phyloP scores from a whole-genome alignment of 192 early-diverging fungal genomes.

The Pilaira anomala region DNA sequence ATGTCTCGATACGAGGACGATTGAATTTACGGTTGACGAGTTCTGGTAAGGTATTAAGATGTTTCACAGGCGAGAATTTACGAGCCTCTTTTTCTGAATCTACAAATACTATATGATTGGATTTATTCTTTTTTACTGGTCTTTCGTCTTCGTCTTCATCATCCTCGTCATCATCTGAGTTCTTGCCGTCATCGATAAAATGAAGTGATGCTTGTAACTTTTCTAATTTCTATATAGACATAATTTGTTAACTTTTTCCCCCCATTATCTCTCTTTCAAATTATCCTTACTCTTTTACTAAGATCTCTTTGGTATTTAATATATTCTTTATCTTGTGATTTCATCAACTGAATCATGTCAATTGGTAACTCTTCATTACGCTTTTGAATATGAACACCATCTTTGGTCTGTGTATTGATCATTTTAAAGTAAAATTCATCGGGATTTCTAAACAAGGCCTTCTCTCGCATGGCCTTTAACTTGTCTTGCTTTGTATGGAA shows the following conservation, averaged over 20 bases:
- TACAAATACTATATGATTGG: conserved; percentile 79
- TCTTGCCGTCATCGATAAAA: conserved; percentile 48
- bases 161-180: conserved; percentile 39
- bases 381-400: conserved; percentile 76
- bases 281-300: conserved; percentile 58
- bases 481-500: conserved; percentile 83
- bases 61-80: conserved; percentile 72
- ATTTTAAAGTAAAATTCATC: conserved; percentile 99
- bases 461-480: conserved; percentile 81
- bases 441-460: conserved; percentile 84
- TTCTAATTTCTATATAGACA: conserved; percentile 59
- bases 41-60: conserved; percentile 81
- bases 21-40: conserved; percentile 79
- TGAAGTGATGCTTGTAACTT: conserved; percentile 69
- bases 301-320: conserved; percentile 77
- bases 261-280: no score
- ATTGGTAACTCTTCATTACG: conserved; percentile 68
- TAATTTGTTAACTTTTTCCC: not conserved
- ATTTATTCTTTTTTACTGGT: conserved; percentile 27
- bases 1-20: conserved; percentile 59
- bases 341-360: conserved; percentile 79
- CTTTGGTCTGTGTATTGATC: conserved; percentile 82
- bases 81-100: conserved; percentile 55
- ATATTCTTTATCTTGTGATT: conserved; percentile 92
- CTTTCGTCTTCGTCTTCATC: conserved; percentile 31